phyloP scores from a whole-genome alignment of 129 eudicot genomes.

The Pseudognaphalium luteoalbum region DNA sequence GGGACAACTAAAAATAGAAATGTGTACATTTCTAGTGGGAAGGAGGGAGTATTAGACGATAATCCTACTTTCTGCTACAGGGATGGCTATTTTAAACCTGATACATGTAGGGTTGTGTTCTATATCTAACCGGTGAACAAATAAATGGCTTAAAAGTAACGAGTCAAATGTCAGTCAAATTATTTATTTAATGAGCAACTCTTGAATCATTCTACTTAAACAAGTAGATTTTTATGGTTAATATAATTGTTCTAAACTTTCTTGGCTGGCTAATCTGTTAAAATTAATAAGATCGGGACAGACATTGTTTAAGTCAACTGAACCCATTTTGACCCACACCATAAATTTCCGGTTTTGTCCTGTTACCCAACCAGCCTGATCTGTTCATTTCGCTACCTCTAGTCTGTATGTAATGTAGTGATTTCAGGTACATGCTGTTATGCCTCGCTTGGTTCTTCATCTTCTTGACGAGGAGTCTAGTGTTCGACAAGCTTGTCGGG shows the following conservation, averaged over 20 bases:
- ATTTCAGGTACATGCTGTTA: constrained; percentile 70
- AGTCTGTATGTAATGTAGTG: constrained; percentile 1
- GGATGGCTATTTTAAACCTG: not conserved
- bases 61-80: not conserved
- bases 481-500: constrained; percentile 91
- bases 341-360: too few relatives aligned
- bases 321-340: not conserved
- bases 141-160: not conserved
- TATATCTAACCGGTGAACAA: not conserved
- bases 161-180: not conserved
- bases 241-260: not conserved
- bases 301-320: not conserved
- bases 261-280: not conserved
- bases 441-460: constrained; percentile 91
- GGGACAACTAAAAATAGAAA: too few relatives aligned
- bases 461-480: constrained; percentile 81
- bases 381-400: not conserved
- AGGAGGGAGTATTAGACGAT: not conserved
- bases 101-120: not conserved
- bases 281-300: not conserved
- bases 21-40: too few relatives aligned
- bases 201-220: not conserved
- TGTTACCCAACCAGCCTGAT: not conserved
- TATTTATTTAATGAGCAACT: not conserved
- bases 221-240: not conserved